These are phyloP conservation scores for Penstemon barbatus DNA, from an alignment of 257 asterid species.

Conservation along the genomic window DNA sequence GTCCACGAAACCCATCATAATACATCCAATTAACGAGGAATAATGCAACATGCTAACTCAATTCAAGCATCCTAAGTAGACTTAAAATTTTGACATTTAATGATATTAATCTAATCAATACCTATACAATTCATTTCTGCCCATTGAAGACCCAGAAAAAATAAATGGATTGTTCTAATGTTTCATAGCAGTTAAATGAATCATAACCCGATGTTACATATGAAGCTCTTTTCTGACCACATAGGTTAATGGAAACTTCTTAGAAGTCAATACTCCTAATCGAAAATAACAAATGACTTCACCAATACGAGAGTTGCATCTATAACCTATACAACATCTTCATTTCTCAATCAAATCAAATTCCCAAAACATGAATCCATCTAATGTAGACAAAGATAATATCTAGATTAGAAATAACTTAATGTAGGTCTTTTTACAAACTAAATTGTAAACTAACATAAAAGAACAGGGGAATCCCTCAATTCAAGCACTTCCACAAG, in stretches of 20 bases:
- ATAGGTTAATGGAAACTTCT: neutral
- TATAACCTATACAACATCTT: neutral
- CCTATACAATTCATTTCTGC: neutral
- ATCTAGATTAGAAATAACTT: neutral
- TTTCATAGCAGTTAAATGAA: slow-evolving; percentile 8
- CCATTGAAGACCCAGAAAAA: neutral
- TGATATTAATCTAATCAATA: neutral
- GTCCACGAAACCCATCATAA: neutral
- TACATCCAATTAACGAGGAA: neutral
- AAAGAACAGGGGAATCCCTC: slow-evolving; percentile 2
- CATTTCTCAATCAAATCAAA: neutral
- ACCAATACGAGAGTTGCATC: neutral
- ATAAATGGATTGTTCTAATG: slow-evolving; percentile 5
- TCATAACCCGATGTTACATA: neutral
- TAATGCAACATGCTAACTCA: neutral
- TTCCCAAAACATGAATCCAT: neutral
- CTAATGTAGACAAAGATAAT: neutral
- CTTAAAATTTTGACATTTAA: neutral
- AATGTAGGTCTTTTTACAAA: neutral
- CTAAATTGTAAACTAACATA: neutral
- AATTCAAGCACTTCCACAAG: slow-evolving; percentile 6
- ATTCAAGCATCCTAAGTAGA: neutral
- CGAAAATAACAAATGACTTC: neutral
- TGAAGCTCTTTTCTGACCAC: slow-evolving; percentile 5
- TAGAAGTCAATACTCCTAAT: neutral